phyloP scores from a whole-genome alignment of 352 stramenopile genomes.

The Phytophthora chlamydospora region DNA sequence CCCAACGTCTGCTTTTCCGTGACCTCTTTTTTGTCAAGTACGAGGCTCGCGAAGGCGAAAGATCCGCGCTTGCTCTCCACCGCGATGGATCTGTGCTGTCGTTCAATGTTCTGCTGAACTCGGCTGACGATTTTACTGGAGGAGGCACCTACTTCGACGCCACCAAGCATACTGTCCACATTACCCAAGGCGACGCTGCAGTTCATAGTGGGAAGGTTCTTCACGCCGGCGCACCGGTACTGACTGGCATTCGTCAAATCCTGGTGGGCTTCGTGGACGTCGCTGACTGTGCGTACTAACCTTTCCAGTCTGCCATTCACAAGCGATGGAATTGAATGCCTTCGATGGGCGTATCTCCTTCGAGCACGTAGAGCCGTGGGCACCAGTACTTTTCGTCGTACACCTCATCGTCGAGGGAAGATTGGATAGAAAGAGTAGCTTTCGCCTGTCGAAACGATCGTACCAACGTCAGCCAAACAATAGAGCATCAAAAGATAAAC shows the following conservation, averaged over 20 bases:
- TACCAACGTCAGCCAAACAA: conserved; percentile 10
- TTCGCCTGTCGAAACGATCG: conserved; percentile 49
- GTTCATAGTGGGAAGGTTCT: conserved; percentile 94
- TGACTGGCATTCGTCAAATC: conserved; percentile 83
- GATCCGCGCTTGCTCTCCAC: conserved; percentile 87
- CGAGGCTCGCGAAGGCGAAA: conserved; percentile 61
- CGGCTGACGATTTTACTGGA: conserved; percentile 81
- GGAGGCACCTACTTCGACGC: conserved; percentile 94
- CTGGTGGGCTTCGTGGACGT: conserved; percentile 95
- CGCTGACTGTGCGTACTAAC: conserved; percentile 47
- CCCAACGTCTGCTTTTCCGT: conserved; percentile 69
- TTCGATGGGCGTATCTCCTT: conserved; percentile 79
- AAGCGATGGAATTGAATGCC: conserved; percentile 81
- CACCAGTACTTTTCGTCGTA: conserved; percentile 83
- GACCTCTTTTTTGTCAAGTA: conserved; percentile 92
- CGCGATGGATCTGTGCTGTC: conserved; percentile 94
- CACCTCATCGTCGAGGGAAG: conserved; percentile 61
- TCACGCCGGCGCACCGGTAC: conserved; percentile 90
- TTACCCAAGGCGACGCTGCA: conserved; percentile 83
- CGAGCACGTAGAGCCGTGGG: conserved; percentile 70
- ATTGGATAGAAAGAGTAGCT: conserved; percentile 79
- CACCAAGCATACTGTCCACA: conserved; percentile 66
- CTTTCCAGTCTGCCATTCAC: conserved; percentile 19
- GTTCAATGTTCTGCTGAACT: conserved; percentile 94
- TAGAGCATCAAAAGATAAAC: conserved; percentile 10